Base-by-base conservation (phyloP, 805 yeast genomes). In the Cyberlindnera xylosilytica region DNA sequence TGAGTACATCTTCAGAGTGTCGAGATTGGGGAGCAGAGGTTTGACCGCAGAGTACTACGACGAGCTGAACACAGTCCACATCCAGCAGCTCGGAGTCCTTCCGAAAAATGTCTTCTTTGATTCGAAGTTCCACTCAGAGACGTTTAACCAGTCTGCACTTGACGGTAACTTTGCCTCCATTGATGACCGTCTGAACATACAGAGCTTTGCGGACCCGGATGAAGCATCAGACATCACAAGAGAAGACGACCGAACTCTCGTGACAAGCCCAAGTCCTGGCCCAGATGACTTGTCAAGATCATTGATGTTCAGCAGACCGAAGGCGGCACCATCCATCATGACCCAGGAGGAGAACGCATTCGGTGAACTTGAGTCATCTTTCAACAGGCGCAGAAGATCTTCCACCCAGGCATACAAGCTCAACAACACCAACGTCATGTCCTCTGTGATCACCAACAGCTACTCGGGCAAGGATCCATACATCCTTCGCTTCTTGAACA, bases 381-480 rank as follows among this genome's bases (percentile, higher is more conserved):
- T 49, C 15, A 47, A 49, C 6, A 50, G 30, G 13, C 31, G 36
- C 7, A 49, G 51, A 44, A 44, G 47, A 33, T 13, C 46, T 4
- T 35, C 47, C 2, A 42, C 46, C 1, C 43, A 41, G 9, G 41
- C 52, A 2, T 44, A 47, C 20, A 46, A 45, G 20, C 32, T 38
- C 16, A 35, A 39, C 29, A 38, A 38, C 23, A 16, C 47, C 17
- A 41, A 37, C 40, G 43, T 38, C 27, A 35, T 41, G 42, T 47
- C 56, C 3, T 53, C 58, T 1, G 61, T 63, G 15, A 59, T 75
- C 16, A 64, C 63, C 30, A 80, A 78, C 53, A 82, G 83, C 52
- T 88, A 87, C 57, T 70, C 67, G 2, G 96, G 96, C 0, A 63
- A 67, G 20, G 82, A 84, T 53, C 81, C 81, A 1, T 79, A 76